A percentile compares a stretch with the other conserved stretches of the same genome.
These are phyloP conservation scores for Arthrobotrys entomopaga DNA, from an alignment of 2,329 filamentous ascomycete genomes.

Conservation along the genomic window DNA sequence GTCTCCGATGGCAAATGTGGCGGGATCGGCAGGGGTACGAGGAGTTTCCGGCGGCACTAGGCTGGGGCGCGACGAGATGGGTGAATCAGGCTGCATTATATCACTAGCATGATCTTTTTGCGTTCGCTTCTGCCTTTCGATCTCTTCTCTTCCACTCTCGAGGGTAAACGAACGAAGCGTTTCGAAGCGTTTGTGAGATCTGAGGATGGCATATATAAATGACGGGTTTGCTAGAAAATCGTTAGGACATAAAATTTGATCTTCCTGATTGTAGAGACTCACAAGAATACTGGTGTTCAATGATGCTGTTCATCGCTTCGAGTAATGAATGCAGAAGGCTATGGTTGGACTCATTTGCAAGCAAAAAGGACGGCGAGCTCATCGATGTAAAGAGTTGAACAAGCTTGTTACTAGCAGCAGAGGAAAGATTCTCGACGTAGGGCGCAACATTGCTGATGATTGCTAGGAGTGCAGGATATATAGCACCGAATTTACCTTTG, in stretches of 20 bases:
- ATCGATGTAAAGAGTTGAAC: constrained; percentile 90
- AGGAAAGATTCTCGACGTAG: constrained; percentile 79
- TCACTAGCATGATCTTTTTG: constrained; percentile 70
- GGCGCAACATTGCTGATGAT: constrained; percentile 94
- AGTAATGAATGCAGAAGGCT: constrained; percentile 80
- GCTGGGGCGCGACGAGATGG: constrained; percentile 8
- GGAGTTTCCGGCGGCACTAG: neutral
- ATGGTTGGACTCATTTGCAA: constrained; percentile 93
- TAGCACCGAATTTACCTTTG: constrained; percentile 86
- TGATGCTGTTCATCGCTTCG: constrained; percentile 86
- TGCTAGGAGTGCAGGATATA: constrained; percentile 90
- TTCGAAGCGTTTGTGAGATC: constrained; percentile 84
- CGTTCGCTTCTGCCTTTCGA: constrained; percentile 79
- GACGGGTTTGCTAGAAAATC: constrained; percentile 75
- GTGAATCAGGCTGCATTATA: constrained; percentile 47
- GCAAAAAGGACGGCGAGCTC: constrained; percentile 89
- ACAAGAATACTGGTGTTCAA: constrained; percentile 88
- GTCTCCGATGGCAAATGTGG: constrained; percentile 87
- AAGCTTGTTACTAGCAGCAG: constrained; percentile 79
- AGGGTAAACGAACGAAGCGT: constrained; percentile 86
- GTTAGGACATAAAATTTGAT: constrained; percentile 53
- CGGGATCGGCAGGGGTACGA: constrained; percentile 59
- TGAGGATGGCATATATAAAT: constrained; percentile 80
- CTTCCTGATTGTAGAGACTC: constrained; percentile 60
- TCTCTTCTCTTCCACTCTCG: constrained; percentile 89